Conservation (phyloP, 2,329 filamentous ascomycete genomes). For the Hypoxylon sp. region DNA sequence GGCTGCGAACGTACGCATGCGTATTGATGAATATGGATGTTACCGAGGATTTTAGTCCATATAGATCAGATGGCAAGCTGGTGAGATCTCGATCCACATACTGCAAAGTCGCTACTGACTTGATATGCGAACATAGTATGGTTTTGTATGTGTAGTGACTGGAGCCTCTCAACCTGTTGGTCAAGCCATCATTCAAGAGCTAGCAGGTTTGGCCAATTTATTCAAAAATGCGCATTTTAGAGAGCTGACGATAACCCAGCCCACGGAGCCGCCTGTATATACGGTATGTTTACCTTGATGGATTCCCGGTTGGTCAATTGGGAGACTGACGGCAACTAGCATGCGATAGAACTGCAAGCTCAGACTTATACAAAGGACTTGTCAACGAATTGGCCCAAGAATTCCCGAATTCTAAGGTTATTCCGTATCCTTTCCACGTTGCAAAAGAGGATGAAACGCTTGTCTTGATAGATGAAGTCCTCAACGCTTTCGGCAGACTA, state of each 20-base stretch:
- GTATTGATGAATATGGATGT: constrained; percentile 36
- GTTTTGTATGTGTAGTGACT: constrained; percentile 76
- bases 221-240: neutral
- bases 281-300: constrained; percentile 57
- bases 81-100: constrained; percentile 46
- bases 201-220: constrained; percentile 63
- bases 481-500: constrained; percentile 71
- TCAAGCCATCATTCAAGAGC: constrained; percentile 70
- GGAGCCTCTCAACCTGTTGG: constrained; percentile 74
- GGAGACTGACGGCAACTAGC: constrained; percentile 55
- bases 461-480: constrained; percentile 72
- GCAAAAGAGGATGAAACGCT: constrained; percentile 73
- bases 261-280: constrained; percentile 75
- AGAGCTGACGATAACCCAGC: constrained; percentile 57
- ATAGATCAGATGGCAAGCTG: constrained; percentile 46
- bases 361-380: constrained; percentile 59
- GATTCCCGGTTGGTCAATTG: neutral
- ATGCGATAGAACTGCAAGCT: constrained; percentile 63
- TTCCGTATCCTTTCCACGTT: constrained; percentile 72
- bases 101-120: neutral
- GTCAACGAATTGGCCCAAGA: constrained; percentile 60
- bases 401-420: constrained; percentile 71
- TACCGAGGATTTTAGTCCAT: constrained; percentile 46
- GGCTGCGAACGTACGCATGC: neutral
- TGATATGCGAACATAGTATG: constrained; percentile 63